Evolutionary conservation across 768 basidiomycete species (phyloP), one percentile per base, ranked within the genome.

Genomic region (Suillus clintonianus): DNA sequence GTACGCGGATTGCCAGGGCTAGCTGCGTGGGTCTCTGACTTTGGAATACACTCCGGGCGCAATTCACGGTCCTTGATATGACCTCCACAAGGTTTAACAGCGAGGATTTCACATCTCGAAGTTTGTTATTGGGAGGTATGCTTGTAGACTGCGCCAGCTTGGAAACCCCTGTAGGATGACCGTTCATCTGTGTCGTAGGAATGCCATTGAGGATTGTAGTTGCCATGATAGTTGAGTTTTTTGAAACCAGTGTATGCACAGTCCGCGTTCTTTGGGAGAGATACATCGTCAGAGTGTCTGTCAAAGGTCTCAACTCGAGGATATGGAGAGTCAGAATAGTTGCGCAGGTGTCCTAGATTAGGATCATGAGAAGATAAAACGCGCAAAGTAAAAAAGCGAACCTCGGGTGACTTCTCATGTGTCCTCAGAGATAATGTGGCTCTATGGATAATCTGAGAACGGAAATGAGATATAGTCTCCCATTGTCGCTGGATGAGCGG

Each of bases 401-500:
- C 89, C 71, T 86, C 82, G 14, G 81, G 72, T 8, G 88, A 78
- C n/a, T 81, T 74, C 9, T 78, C 76, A 42, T 79, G 74, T 66
- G 90, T 86, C 54, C 93, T 86, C 19, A 97, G 79, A n/a, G 87
- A 90, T 53, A 92, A 74, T 0, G 89, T 94, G n/a, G 95, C 92
- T 70, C 88, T 89, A 68, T 95, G 91, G 24, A 91, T 85, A 65
- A 98, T 96, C 71, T 97, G 95, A 1, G 89, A 81, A 50, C 94
- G 89, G 72, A 97, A 94, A 67, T 91, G 92, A 5, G 88, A 86
- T 9, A 98, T 86, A 1, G 86, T 83, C 62, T 97, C 96, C 96
- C 95, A 98, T 76, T 98, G 96, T 41, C 94, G 89, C 67, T 94
- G 91, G 4, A 94, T 86, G 5, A 98, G 80, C 32, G 95, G 94